A percentile compares a stretch with the other conserved stretches of the same genome.
These are phyloP conservation scores for Hymenoscyphus albidus DNA, from an alignment of 2,329 filamentous ascomycete species.

Conservation along the genomic window DNA sequence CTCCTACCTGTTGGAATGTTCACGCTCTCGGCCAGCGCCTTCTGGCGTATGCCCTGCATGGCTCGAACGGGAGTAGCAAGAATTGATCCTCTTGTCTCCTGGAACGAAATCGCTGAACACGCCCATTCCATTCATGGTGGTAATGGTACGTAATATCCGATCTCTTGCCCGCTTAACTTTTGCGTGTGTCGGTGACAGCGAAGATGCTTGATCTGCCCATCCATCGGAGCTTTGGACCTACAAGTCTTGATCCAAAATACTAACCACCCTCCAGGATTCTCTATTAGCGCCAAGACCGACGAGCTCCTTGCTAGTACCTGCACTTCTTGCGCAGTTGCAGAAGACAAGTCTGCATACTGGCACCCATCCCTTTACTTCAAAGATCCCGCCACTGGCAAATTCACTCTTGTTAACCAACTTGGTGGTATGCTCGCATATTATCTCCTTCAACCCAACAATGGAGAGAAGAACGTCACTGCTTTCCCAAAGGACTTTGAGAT, in stretches of 20 bases:
- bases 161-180: not conserved
- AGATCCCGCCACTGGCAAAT: conserved; percentile 38
- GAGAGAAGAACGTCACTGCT: conserved; percentile 58
- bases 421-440: conserved; percentile 92
- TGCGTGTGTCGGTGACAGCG: not conserved
- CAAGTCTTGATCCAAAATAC: not conserved
- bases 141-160: conserved; percentile 55
- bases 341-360: conserved; percentile 68
- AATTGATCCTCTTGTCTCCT: conserved; percentile 72
- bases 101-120: conserved; percentile 58
- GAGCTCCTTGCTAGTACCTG: conserved; percentile 58
- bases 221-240: not conserved
- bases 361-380: conserved; percentile 53
- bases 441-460: conserved; percentile 60
- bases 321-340: conserved; percentile 59
- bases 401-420: conserved; percentile 65
- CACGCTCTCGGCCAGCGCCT: conserved; percentile 50
- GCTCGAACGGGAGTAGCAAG: conserved; percentile 65
- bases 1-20: conserved; percentile 6
- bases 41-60: conserved; percentile 88
- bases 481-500: conserved; percentile 79
- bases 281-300: conserved; percentile 50
- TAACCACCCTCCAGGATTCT: conserved; percentile 54
- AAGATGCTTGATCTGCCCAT: no score
- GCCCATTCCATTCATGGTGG: conserved; percentile 74